Evolutionary conservation across 2,329 filamentous ascomycete genomes (phyloP).

Genomic region (Aspergillus eucalypticola): DNA sequence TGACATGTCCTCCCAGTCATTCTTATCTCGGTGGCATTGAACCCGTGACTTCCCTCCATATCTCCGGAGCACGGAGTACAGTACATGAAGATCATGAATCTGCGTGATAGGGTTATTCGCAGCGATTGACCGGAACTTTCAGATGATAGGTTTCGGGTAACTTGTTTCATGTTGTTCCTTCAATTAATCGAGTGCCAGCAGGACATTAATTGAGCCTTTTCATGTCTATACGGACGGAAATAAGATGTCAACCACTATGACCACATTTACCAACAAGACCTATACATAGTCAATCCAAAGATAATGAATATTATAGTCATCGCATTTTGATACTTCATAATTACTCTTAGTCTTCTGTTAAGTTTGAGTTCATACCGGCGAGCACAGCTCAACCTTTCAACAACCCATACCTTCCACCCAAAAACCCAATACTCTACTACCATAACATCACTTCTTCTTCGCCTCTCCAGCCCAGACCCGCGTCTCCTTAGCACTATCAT

Average conservation of each 20-base stretch:
- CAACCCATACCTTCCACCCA: constrained; percentile 5
- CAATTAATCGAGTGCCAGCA: not conserved
- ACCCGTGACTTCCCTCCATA: not conserved
- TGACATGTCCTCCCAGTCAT: not conserved
- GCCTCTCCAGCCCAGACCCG: constrained; percentile 70
- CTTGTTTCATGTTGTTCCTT: not conserved
- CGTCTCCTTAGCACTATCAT: constrained; percentile 70
- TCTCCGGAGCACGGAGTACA: not conserved
- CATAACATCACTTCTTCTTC: constrained; percentile 45
- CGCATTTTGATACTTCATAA: not conserved
- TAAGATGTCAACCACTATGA: no score
- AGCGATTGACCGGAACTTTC: not conserved
- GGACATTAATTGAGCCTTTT: not conserved
- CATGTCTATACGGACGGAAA: no score
- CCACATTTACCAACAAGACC: no score
- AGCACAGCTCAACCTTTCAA: constrained; percentile 28
- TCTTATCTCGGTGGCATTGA: not conserved
- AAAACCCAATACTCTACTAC: no score
- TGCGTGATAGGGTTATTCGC: not conserved
- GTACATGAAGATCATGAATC: not conserved
- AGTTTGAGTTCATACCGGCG: constrained; percentile 13
- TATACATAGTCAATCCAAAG: no score
- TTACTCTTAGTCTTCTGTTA: not conserved
- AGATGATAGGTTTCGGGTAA: not conserved
- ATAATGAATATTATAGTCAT: not conserved